Conservation (phyloP, 2,329 filamentous ascomycete genomes). For the Neonectria sp. region DNA sequence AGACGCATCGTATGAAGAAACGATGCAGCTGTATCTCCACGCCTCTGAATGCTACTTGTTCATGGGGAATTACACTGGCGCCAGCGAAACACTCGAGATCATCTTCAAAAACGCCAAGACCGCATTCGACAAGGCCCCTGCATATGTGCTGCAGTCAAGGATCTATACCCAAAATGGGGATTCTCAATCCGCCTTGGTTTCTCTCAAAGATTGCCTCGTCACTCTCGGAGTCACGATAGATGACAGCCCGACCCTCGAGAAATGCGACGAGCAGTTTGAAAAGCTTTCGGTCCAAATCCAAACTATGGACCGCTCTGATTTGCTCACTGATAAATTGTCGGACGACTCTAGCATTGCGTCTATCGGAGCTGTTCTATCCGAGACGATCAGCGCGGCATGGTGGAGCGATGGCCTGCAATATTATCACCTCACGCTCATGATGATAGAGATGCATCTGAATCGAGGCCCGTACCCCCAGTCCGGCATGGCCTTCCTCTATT, state of each 20-base stretch:
- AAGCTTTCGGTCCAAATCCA: conserved; percentile 72
- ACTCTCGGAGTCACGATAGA: conserved; percentile 79
- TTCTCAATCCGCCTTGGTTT: conserved; percentile 76
- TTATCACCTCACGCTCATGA: conserved; percentile 78
- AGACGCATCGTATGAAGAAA: conserved; percentile 90
- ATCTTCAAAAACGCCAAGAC: conserved; percentile 80
- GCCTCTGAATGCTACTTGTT: conserved; percentile 88
- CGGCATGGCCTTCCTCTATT: conserved; percentile 76
- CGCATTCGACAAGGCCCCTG: conserved; percentile 84
- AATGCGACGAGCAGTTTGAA: conserved; percentile 83
- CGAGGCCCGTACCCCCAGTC: conserved; percentile 79
- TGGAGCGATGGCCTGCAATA: conserved; percentile 82
- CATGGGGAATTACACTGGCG: conserved; percentile 79
- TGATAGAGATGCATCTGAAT: conserved; percentile 76
- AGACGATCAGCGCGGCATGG: conserved; percentile 79
- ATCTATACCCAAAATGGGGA: conserved; percentile 84
- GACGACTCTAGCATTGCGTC: conserved; percentile 71
- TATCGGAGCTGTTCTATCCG: conserved; percentile 78
- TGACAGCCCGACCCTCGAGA: conserved; percentile 77
- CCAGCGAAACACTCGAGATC: conserved; percentile 76
- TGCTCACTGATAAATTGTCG: conserved; percentile 60
- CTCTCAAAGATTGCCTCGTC: conserved; percentile 78
- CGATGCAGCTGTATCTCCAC: conserved; percentile 82
- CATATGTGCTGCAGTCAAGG: conserved; percentile 86
- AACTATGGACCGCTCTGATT: conserved; percentile 65